Percentiles rank a stretch among this genome's conserved stretches.
phyloP scores from a whole-genome alignment of 305 asterid species.

The Fraxinus sp. region DNA sequence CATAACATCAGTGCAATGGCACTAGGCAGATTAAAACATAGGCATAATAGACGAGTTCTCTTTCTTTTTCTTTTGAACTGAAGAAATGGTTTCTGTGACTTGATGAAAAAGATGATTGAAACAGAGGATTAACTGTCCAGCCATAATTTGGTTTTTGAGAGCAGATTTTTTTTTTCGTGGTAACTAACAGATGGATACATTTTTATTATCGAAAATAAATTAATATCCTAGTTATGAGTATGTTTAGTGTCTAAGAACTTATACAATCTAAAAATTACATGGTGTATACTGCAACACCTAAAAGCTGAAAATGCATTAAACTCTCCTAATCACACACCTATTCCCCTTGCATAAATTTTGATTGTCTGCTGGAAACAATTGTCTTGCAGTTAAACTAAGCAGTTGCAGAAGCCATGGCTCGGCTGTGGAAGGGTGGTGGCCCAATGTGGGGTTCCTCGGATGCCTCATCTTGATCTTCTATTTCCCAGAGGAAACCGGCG shows the following conservation, averaged over 20 bases:
- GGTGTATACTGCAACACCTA: not conserved
- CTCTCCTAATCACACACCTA: not conserved
- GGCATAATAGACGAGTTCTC: not conserved
- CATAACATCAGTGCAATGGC: not conserved
- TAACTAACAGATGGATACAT: not conserved
- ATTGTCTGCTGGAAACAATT: not conserved
- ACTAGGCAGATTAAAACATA: not conserved
- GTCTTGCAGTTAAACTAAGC: constrained; percentile 27
- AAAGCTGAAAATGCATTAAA: not conserved
- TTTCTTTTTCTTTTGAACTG: not conserved
- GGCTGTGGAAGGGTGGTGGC: constrained; percentile 26
- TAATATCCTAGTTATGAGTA: not conserved
- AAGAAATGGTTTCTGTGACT: constrained; percentile 19
- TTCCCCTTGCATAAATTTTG: not conserved
- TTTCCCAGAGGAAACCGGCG: constrained; percentile 81
- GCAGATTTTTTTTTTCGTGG: constrained; percentile 12
- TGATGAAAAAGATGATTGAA: constrained; percentile 24
- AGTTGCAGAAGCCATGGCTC: constrained; percentile 48
- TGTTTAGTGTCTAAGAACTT: not conserved
- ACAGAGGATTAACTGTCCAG: not conserved
- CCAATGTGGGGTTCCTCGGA: constrained; percentile 1
- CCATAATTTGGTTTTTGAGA: constrained; percentile 16
- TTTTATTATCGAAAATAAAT: not conserved
- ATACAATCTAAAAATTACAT: not conserved
- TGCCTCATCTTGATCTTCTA: constrained; percentile 43